Evolutionary conservation across 441 rosid species (phyloP).

Genomic region (Iberis amara): DNA sequence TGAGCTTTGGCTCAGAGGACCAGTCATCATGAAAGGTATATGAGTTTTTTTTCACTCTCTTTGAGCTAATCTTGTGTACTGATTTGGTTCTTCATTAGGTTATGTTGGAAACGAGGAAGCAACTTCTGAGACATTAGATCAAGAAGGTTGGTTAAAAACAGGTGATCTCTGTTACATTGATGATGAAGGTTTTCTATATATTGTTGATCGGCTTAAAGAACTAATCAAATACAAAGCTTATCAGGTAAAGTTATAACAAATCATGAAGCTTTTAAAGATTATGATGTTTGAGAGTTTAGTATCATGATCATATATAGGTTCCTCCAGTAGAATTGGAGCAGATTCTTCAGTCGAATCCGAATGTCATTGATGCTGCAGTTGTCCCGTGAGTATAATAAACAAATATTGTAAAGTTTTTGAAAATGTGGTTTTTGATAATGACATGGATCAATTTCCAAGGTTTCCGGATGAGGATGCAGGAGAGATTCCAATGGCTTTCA

Average conservation of each 20-base stretch:
- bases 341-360: constrained; percentile 65
- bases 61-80: not conserved
- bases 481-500: constrained; percentile 83
- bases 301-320: constrained; percentile 40
- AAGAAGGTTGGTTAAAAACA: constrained; percentile 90
- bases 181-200: constrained; percentile 54
- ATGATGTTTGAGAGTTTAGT: not conserved
- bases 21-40: constrained; percentile 72
- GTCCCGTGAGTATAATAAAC: constrained; percentile 52
- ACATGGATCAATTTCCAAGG: constrained; percentile 34
- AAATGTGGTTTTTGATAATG: constrained; percentile 1
- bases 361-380: constrained; percentile 81
- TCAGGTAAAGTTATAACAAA: constrained; percentile 46
- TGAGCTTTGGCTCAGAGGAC: constrained; percentile 86
- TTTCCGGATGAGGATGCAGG: constrained; percentile 92
- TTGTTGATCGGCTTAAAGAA: constrained; percentile 84
- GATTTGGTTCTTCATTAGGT: constrained; percentile 35
- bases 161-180: constrained; percentile 88
- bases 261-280: not conserved
- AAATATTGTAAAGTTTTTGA: no score
- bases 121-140: constrained; percentile 69
- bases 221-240: constrained; percentile 84
- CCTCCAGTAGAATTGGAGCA: constrained; percentile 91
- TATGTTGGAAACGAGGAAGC: constrained; percentile 79
- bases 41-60: not conserved